phyloP scores from a whole-genome alignment of 2,329 filamentous ascomycete species.

The Botrytis aclada region DNA sequence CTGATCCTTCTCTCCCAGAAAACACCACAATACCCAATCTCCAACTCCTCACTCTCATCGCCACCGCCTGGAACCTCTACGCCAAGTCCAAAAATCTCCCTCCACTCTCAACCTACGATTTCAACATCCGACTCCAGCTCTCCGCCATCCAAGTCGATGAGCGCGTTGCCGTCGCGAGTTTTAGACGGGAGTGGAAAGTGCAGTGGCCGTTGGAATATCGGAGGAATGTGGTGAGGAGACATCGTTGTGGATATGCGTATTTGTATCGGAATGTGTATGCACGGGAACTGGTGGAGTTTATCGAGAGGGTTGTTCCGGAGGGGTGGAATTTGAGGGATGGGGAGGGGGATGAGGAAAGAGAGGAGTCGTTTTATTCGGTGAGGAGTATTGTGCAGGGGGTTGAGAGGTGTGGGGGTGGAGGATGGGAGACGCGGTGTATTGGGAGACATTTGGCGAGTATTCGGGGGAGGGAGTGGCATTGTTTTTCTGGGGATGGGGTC shows the following conservation, averaged over 20 bases:
- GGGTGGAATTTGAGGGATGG: neutral
- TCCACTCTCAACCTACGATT: neutral
- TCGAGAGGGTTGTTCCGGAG: neutral
- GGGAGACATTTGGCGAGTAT: neutral
- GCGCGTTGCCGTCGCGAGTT: neutral
- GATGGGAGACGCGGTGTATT: neutral
- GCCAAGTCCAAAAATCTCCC: neutral
- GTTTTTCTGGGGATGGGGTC: neutral
- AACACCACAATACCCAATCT: neutral
- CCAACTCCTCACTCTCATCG: neutral
- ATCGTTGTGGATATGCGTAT: neutral
- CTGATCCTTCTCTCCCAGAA: neutral
- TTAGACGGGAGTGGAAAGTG: neutral
- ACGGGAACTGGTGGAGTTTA: neutral
- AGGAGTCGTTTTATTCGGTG: neutral
- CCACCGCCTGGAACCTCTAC: neutral
- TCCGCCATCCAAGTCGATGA: neutral
- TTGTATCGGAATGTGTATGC: neutral
- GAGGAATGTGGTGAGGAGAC: neutral
- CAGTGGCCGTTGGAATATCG: neutral
- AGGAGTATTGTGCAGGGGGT: neutral
- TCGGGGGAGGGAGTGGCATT: neutral
- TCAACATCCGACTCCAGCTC: neutral
- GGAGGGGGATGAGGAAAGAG: neutral
- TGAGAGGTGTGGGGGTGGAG: neutral